Base-by-base conservation (phyloP, 345 rosid genomes). In the Gossypium thurberi region DNA sequence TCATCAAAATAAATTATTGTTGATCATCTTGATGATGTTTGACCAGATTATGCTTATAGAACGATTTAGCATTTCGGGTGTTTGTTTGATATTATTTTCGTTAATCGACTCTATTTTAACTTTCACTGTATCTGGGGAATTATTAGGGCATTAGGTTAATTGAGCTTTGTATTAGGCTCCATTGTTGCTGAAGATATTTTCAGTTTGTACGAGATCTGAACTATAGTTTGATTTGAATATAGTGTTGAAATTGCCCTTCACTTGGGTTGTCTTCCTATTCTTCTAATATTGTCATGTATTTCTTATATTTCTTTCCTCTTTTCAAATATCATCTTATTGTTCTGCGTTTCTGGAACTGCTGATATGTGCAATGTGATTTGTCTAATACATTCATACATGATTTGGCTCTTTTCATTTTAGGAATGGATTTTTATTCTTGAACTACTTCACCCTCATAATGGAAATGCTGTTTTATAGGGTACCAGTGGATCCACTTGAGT, bases 401-500 rank as follows among this genome's bases (percentile, higher is more conserved):
- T 20, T 58, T 55, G n/a, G 47, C 18, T 6, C 1, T 57, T 42
- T 46, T 18, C 28, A 9, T 37, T 40, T 21, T 56, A 40, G 43
- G 5, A 23, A 48, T 71, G 73, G 17, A 17, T 47, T 43, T 44
- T 15, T 40, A 25, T 10, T 44, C 25, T 44, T 42, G 40, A 4
- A 51, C 60, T 21, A 8, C 0, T 58, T 21, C 23, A 14, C 23
- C 17, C 55, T 28, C 37, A 10, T 74, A 8, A 42, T 58, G 42
- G 52, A 51, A 17, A 40, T 44, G 43, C 20, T 63, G 77, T 74
- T 70, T 59, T 78, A 65, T 64, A 91, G 98, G 80, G 91, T 89
- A 20, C 98, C 98, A 1, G 98, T 92, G 61, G 98, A 92, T 83
- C 98, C 98, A 2, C 86, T 92, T 43, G 98, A 92, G 84, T 92